Evolutionary conservation across 106 monocot species (phyloP), one percentile per base, ranked within the genome.

Genomic region (Alisma plantagoaquatica): DNA sequence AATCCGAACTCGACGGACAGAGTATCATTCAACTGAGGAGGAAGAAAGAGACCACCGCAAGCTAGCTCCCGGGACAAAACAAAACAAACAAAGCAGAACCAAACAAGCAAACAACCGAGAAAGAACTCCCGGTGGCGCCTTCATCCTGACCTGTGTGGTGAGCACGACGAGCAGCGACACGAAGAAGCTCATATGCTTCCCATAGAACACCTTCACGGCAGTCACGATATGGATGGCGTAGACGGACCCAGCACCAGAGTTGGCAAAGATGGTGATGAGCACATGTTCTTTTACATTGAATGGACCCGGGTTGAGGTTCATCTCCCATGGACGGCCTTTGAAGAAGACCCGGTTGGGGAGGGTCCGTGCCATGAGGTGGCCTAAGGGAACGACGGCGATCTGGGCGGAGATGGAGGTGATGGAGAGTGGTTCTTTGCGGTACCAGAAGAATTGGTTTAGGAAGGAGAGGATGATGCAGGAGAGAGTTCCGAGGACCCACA

Each of bases 201-300:
- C 21, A 33, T 83, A 83, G 63, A 78, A 83, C 30, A 78, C 60
- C 51, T 59, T 67, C n/a, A n/a, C n/a, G n/a, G n/a, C n/a, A n/a
- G n/a, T n/a, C n/a, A n/a, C n/a, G n/a, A n/a, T n/a, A n/a, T 78
- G 78, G 41, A 83, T 78, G 35, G 83, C 74, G 44, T 83, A 83
- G 47, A 75, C 67, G 28, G 62, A 71, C 14, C 83, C 83, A 49
- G 71, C 74, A 33, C 83, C 83, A 41, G 78, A 77, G 53, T 77
- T 77, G n/a, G n/a, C n/a, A n/a, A n/a, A n/a, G n/a, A n/a, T n/a
- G n/a, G n/a, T n/a, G n/a, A n/a, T n/a, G n/a, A n/a, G n/a, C n/a
- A n/a, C n/a, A n/a, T n/a, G n/a, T n/a, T n/a, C n/a, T n/a, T n/a
- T n/a, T n/a, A n/a, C n/a, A n/a, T n/a, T n/a, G n/a, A n/a, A n/a